These are phyloP conservation scores for Fusarium citri DNA, from an alignment of 2,329 filamentous ascomycete species.

Conservation along the genomic window DNA sequence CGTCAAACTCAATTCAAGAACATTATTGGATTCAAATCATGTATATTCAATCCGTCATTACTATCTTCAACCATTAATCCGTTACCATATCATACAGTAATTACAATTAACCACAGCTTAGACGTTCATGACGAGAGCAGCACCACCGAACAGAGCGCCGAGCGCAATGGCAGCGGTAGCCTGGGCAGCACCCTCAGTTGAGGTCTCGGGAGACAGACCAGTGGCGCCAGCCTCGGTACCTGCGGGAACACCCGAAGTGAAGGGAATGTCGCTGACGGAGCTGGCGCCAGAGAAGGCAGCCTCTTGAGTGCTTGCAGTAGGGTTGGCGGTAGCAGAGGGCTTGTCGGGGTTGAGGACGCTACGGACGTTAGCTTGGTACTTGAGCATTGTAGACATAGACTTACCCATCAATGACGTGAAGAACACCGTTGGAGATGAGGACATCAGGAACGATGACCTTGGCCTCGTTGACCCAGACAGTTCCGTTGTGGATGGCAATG, in stretches of 20 bases:
- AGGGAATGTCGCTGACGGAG: slow-evolving; percentile 61
- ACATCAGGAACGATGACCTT: slow-evolving; percentile 61
- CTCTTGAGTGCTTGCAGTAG: slow-evolving; percentile 53
- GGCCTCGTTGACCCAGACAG: slow-evolving; percentile 53
- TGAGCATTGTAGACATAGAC: slow-evolving; percentile 28
- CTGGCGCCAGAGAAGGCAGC: slow-evolving; percentile 66
- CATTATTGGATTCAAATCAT: not conserved
- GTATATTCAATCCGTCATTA: slow-evolving; percentile 7
- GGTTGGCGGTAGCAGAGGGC: slow-evolving; percentile 50
- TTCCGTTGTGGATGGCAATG: slow-evolving; percentile 56
- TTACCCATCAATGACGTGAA: slow-evolving; percentile 69
- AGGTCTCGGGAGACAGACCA: slow-evolving; percentile 27
- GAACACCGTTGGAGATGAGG: slow-evolving; percentile 65
- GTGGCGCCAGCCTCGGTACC: slow-evolving; percentile 27
- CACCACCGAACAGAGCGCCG: slow-evolving; percentile 42
- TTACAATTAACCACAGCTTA: slow-evolving; percentile 3
- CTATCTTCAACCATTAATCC: slow-evolving; percentile 11
- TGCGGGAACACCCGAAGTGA: slow-evolving; percentile 62
- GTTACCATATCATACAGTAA: not conserved
- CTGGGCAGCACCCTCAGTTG: slow-evolving; percentile 36
- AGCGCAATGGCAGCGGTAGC: slow-evolving; percentile 43
- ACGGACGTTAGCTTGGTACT: slow-evolving; percentile 51
- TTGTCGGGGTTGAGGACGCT: slow-evolving; percentile 58
- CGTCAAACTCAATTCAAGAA: not conserved
- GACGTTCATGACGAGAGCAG: slow-evolving; percentile 38